phyloP scores from a whole-genome alignment of 306 rosid genomes.

The Lathyrus oleraceus region DNA sequence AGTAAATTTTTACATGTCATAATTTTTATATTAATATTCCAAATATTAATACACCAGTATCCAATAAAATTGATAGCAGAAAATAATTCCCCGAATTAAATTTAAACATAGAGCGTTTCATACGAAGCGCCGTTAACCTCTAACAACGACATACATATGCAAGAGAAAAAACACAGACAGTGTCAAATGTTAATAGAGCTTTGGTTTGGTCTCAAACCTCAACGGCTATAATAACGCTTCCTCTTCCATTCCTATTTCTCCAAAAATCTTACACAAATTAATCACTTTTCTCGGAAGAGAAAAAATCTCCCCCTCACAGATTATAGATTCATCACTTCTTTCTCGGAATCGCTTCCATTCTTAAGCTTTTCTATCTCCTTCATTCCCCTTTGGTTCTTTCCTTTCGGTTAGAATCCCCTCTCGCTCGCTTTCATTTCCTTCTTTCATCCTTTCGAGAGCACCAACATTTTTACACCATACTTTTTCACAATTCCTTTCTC shows the following conservation, averaged over 20 bases:
- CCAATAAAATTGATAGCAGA: too few relatives aligned
- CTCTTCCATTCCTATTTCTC: too few relatives aligned
- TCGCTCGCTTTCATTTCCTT: conserved; percentile 36
- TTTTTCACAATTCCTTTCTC: not conserved
- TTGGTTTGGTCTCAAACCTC: not conserved
- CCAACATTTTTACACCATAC: not conserved
- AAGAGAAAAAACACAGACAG: too few relatives aligned
- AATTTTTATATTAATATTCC: too few relatives aligned
- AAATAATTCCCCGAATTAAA: too few relatives aligned
- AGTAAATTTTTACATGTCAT: too few relatives aligned
- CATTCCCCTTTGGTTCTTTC: conserved; percentile 61
- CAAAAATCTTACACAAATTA: too few relatives aligned
- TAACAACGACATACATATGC: too few relatives aligned
- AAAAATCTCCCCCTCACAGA: conserved; percentile 26
- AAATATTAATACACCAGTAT: too few relatives aligned
- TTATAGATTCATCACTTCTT: not conserved
- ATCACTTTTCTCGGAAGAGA: conserved; percentile 38
- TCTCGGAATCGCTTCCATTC: conserved; percentile 42
- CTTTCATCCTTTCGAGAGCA: conserved; percentile 43
- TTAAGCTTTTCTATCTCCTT: conserved; percentile 39
- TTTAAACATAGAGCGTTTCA: too few relatives aligned
- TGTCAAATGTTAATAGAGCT: too few relatives aligned
- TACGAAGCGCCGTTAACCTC: too few relatives aligned
- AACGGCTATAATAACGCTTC: not conserved
- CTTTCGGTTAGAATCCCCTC: conserved; percentile 72